Evolutionary conservation across 1,284 basidiomycete species (phyloP).

Genomic region (Naganishia liquefaciens): DNA sequence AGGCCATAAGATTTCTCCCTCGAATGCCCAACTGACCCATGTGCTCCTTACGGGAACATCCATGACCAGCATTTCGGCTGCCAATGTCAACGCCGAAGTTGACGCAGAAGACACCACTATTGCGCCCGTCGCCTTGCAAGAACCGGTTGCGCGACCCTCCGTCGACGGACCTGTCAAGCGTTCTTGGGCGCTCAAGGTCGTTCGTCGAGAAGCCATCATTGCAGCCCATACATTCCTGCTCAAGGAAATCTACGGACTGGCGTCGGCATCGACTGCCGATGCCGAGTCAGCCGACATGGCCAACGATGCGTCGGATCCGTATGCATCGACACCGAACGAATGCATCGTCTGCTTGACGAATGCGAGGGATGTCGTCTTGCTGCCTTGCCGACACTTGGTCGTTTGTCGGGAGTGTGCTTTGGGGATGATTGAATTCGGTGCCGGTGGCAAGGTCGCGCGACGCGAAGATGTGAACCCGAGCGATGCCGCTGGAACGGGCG

Average conservation of each 20-base stretch:
- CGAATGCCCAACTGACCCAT: slow-evolving; percentile 82
- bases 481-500: slow-evolving; percentile 34
- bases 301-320: slow-evolving; percentile 51
- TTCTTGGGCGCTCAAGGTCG: slow-evolving; percentile 80
- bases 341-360: slow-evolving; percentile 83
- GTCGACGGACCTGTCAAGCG: slow-evolving; percentile 55
- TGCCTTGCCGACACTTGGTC: slow-evolving; percentile 85
- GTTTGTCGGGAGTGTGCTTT: slow-evolving; percentile 88
- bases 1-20: slow-evolving; percentile 58
- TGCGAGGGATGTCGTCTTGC: slow-evolving; percentile 80
- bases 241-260: slow-evolving; percentile 86
- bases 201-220: slow-evolving; percentile 85
- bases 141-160: background rate
- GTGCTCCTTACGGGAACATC: slow-evolving; percentile 78
- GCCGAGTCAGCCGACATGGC: slow-evolving; percentile 50
- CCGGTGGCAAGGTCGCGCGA: slow-evolving; percentile 76
- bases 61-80: slow-evolving; percentile 30
- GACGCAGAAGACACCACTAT: slow-evolving; percentile 7
- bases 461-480: slow-evolving; percentile 55
- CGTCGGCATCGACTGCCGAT: slow-evolving; percentile 56
- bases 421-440: slow-evolving; percentile 93
- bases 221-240: slow-evolving; percentile 85
- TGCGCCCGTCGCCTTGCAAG: background rate
- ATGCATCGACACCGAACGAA: slow-evolving; percentile 77
- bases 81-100: slow-evolving; percentile 38